Base-by-base conservation (phyloP, 257 asterid species). In the Jasminum sambac region DNA sequence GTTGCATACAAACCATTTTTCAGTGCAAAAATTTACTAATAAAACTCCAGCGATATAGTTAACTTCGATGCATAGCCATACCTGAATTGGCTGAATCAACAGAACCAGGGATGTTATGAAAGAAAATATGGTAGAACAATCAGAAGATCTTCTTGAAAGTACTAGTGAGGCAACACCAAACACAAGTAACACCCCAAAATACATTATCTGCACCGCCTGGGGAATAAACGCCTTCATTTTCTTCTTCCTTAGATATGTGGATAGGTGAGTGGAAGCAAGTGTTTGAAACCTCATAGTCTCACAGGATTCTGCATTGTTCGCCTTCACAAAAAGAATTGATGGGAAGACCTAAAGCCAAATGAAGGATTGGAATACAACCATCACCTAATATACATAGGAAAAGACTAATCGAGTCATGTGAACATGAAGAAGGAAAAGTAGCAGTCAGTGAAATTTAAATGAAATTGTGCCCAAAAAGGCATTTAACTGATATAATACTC, bases 1-100 rank as follows among this genome's bases (percentile, higher is more conserved):
- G 48, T 52, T 68, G 65, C 59, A 55, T 64, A 65, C 4, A 44
- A 60, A 44, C 21, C 7, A 66, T 25, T 3, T 8, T 6, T 55
- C 62, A 55, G 21, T 30, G 23, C 23, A 9, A 5, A 55, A 55
- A 55, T 19, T 55, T 10, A 23, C 23, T 6, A 8, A 52, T 52
- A 23, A 55, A 55, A 55, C 30, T 55, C 62, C 62, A 55, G 21
- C 36, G 4, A 4, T 30, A 30, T 30, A 64, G 39, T 43, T 24
- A 41, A 38, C 8, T 37, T 37, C 19, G 57, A 60, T 16, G 24
- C 70, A 68, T 16, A 75, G 26, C 59, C 69, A 68, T 80, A 90
- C 98, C 98, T 84, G 96, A 82, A 93, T 84, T 64, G 98, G 98
- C 70, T 89, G 91, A 61, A 89, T 82, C 85, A 93, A 79, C 66